A percentile compares a stretch with the other conserved stretches of the same genome.
Conservation (phyloP, 768 basidiomycete species). For the Boletus tylopilopsis region DNA sequence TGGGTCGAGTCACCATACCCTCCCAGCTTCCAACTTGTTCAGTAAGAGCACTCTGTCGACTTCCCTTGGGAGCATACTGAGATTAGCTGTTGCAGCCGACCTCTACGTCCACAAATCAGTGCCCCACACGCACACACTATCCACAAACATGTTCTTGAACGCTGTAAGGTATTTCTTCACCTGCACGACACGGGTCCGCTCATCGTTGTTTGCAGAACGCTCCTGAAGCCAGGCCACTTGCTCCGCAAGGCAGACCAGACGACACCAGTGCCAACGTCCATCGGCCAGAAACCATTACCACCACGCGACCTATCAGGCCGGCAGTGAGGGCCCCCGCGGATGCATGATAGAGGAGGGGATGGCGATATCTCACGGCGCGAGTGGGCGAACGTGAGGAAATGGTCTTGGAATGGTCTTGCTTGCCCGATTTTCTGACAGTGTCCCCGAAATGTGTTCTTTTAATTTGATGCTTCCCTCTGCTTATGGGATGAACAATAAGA, state of each 20-base stretch:
- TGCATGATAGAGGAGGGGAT: not conserved
- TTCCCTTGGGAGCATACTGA: not conserved
- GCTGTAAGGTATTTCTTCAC: not conserved
- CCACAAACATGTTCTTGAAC: conserved; percentile 5
- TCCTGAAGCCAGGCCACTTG: not conserved
- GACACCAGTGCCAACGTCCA: not conserved
- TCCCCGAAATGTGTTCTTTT: not conserved
- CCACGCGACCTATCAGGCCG: conserved; percentile 6
- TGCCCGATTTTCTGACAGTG: not conserved
- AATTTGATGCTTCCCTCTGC: too few relatives aligned
- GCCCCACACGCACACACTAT: not conserved
- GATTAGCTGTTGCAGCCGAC: not conserved
- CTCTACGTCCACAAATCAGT: not conserved
- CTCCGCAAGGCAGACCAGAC: conserved; percentile 4
- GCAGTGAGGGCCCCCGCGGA: not conserved
- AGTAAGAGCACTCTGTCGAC: not conserved
- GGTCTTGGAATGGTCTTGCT: not conserved
- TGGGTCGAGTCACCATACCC: too few relatives aligned
- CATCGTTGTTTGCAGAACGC: conserved; percentile 5
- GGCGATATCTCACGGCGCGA: not conserved
- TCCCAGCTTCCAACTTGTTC: too few relatives aligned
- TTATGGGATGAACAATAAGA: too few relatives aligned
- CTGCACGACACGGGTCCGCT: not conserved
- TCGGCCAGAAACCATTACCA: not conserved
- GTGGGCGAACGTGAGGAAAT: not conserved